A percentile compares a stretch with the other conserved stretches of the same genome.
These are phyloP conservation scores for Yarrowia sp. DNA, from an alignment of 805 yeast species.

Conservation along the genomic window DNA sequence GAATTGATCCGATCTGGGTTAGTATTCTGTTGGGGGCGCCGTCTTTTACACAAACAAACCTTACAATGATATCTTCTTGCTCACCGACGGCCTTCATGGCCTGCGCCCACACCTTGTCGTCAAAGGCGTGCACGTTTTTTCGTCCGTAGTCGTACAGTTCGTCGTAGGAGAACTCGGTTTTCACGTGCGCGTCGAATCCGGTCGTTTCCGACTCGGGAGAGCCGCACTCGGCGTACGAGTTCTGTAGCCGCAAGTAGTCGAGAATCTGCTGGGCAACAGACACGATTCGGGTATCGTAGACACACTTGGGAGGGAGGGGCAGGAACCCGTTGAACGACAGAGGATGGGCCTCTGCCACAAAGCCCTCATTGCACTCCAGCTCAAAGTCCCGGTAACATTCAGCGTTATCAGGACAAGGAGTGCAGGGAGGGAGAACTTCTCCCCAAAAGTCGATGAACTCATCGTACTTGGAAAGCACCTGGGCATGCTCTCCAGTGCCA, in stretches of 20 bases:
- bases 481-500: conserved; percentile 42
- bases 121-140: conserved; percentile 19
- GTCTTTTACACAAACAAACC: conserved; percentile 18
- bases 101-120: conserved; percentile 26
- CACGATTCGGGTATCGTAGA: conserved; percentile 66
- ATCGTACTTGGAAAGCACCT: conserved; percentile 40
- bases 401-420: conserved; percentile 78
- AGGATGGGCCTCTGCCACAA: conserved; percentile 26
- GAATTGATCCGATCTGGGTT: conserved; percentile 26
- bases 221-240: conserved; percentile 61
- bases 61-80: conserved; percentile 27
- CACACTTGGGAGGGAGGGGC: conserved; percentile 64
- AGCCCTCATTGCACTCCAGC: conserved; percentile 64
- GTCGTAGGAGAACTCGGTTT: conserved; percentile 15
- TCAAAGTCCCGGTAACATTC: conserved; percentile 61
- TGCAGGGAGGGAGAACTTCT: conserved; percentile 58
- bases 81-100: conserved; percentile 27
- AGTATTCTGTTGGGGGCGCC: not conserved
- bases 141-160: conserved; percentile 18
- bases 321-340: conserved; percentile 51
- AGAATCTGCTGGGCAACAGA: conserved; percentile 64
- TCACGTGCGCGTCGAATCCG: not conserved
- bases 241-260: conserved; percentile 61
- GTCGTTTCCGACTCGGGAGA: conserved; percentile 38
- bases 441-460: conserved; percentile 42